Evolutionary conservation across 805 yeast species (phyloP), one percentile per base, ranked within the genome.

Genomic region (Isabelozyma heimii): DNA sequence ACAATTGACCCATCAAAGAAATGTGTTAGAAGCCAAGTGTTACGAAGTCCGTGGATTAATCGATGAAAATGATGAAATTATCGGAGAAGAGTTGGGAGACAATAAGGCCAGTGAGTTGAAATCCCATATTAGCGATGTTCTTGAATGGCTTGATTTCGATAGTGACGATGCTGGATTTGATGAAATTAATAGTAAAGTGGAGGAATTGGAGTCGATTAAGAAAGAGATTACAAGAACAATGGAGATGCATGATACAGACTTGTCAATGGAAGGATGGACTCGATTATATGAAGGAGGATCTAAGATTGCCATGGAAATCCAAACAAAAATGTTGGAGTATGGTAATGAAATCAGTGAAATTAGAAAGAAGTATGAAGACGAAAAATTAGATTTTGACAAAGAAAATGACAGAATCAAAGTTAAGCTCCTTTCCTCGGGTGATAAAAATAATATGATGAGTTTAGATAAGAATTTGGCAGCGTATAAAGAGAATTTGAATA

Each of bases 91-190:
- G 5, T 57, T 63, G 0, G 68, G 73, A 37, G 51, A 80, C 5
- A 75, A 70, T 5, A 55, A 63, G 28, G 65, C 77, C 8, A 53
- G 69, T 1, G 53, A 51, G 7, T 53, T 58, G 35, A 49, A 55
- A 27, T 35, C 46, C 0, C 52, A 70, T 5, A 79, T 85, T 4
- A 48, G 70, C 13, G 83, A 80, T 9, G 67, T 73, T 24, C 67
- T 87, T 42, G 92, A 86, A 50, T 89, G 96, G 96, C 69, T 90
- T 37, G 96, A 89, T 44, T 82, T 80, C 57, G 90, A 83, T 14
- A 76, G 89, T 37, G 87, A 80, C 47, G 72, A 69, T 17, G 79
- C 87, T 1, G 53, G 65, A 3, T 13, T 61, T 16, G 59, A 60
- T 4, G 69, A 65, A 5, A 51, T 72, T 10, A 47, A 58, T 41